Evolutionary conservation across 2,329 filamentous ascomycete species (phyloP), one percentile per base, ranked within the genome.

Genomic region (Aureobasidium sp.): DNA sequence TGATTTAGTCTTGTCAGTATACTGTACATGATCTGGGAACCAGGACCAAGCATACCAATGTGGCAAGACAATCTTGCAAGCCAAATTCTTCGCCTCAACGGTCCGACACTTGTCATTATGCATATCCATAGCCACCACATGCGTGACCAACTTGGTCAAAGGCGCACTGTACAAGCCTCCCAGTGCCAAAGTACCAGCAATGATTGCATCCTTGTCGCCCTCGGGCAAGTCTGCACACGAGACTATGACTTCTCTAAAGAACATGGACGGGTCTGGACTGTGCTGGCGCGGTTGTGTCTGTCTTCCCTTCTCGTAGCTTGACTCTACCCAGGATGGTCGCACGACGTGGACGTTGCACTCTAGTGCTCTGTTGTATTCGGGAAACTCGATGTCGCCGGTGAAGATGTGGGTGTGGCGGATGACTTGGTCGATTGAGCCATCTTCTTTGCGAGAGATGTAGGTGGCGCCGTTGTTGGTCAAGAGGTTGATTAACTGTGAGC

Each of bases 171-270:
- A 90, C 68, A 90, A 83, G 17, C 94, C 94, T 24, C 94, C 94
- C 76, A 97, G 85, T 0, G 94, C 93, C 69, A 96, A 78, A 2
- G 93, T 90, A 1, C 91, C 93, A 12, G 92, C 94, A 42, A 90
- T 85, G 62, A 99, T 97, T 12, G 91, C 90, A 75, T 97, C 93
- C 72, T 91, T 90, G 74, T 99, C 94, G 39, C 85, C 88, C 39
- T 85, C 79, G 0, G 94, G 94, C 50, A 99, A 84, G 68, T 94
- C 89, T 50, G 87, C 90, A 70, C 90, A 95, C 35, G 87, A 88
- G 19, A 97, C 81, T 31, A 89, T 83, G 45, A 97, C 88, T 67
- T 91, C 87, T 57, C 89, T 89, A 75, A 99, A 90, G 72, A 97
- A 94, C 71, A 96, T 85, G 63, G 88, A 84, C 1, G 93, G 92